Conservation (phyloP, 139 green algal genomes). For the Chlorella sp. region DNA sequence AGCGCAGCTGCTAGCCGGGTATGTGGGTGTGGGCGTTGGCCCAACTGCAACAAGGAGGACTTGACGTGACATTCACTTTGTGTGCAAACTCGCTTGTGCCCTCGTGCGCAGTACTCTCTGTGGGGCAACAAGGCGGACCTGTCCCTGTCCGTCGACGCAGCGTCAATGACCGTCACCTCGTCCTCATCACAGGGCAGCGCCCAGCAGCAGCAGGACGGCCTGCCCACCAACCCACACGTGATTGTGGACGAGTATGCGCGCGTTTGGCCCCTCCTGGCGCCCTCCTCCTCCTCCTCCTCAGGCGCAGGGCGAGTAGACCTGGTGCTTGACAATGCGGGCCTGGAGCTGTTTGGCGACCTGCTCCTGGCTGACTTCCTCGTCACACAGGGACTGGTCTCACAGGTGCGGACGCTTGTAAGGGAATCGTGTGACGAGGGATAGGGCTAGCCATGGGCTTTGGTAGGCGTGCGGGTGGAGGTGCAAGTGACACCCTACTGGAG, state of each 20-base stretch:
- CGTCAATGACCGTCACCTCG: background rate
- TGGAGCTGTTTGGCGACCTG: conserved; percentile 44
- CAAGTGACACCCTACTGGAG: too few species aligned
- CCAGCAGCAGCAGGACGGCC: background rate
- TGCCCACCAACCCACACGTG: background rate
- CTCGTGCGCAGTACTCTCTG: conserved; percentile 37
- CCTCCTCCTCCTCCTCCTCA: too few species aligned
- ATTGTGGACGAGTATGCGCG: background rate
- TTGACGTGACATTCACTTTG: too few species aligned
- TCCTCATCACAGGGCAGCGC: too few species aligned
- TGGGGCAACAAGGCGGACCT: conserved; percentile 54
- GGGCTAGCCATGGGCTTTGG: too few species aligned
- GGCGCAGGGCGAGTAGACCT: background rate
- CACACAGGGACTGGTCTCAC: conserved; percentile 12
- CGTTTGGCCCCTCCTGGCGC: background rate
- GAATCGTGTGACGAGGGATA: too few species aligned
- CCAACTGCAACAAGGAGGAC: too few species aligned
- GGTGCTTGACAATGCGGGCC: background rate
- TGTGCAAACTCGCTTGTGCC: too few species aligned
- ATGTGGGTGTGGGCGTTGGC: too few species aligned
- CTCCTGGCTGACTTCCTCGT: conserved; percentile 37
- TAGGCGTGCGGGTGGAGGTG: too few species aligned
- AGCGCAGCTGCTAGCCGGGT: too few species aligned
- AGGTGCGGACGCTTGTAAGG: too few species aligned
- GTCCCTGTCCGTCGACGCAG: conserved; percentile 28